These are phyloP conservation scores for Pyricularia sp. DNA, from an alignment of 2,329 filamentous ascomycete genomes.

Conservation along the genomic window DNA sequence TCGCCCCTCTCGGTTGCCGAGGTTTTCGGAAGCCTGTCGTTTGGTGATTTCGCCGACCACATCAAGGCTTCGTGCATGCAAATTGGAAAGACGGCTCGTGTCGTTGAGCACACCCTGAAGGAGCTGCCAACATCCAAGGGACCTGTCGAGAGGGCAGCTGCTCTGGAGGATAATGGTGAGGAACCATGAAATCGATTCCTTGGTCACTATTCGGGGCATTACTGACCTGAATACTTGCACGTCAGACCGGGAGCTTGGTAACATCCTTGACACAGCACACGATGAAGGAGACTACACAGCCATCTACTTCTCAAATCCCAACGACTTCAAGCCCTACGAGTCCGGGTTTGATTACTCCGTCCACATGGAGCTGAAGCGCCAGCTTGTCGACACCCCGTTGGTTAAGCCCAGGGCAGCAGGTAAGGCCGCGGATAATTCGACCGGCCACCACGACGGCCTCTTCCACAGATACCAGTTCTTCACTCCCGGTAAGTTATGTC, in stretches of 20 bases:
- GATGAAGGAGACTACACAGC: slow-evolving; percentile 55
- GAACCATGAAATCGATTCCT: background rate
- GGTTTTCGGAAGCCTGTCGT: slow-evolving; percentile 40
- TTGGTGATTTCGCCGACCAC: slow-evolving; percentile 29
- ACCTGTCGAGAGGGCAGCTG: slow-evolving; percentile 34
- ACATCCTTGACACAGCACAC: slow-evolving; percentile 31
- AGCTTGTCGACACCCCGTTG: slow-evolving; percentile 14
- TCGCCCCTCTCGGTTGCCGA: slow-evolving; percentile 35
- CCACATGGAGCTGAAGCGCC: slow-evolving; percentile 68
- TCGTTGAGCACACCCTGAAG: slow-evolving; percentile 31
- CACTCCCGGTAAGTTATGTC: slow-evolving; percentile 55
- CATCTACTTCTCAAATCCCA: slow-evolving; percentile 61
- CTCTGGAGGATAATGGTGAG: slow-evolving; percentile 37
- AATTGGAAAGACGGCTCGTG: slow-evolving; percentile 23
- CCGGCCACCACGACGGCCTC: slow-evolving; percentile 25
- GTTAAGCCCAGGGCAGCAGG: background rate
- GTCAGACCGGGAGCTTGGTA: slow-evolving; percentile 42
- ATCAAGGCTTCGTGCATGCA: slow-evolving; percentile 37
- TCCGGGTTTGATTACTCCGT: slow-evolving; percentile 51
- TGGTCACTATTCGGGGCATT: background rate
- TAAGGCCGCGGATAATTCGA: background rate
- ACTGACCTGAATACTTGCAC: slow-evolving; percentile 4
- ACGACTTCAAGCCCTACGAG: slow-evolving; percentile 48
- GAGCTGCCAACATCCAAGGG: slow-evolving; percentile 26
- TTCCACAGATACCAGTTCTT: slow-evolving; percentile 96